Conservation (phyloP, 2,329 filamentous ascomycete species). For the Diaporthe nobilis region DNA sequence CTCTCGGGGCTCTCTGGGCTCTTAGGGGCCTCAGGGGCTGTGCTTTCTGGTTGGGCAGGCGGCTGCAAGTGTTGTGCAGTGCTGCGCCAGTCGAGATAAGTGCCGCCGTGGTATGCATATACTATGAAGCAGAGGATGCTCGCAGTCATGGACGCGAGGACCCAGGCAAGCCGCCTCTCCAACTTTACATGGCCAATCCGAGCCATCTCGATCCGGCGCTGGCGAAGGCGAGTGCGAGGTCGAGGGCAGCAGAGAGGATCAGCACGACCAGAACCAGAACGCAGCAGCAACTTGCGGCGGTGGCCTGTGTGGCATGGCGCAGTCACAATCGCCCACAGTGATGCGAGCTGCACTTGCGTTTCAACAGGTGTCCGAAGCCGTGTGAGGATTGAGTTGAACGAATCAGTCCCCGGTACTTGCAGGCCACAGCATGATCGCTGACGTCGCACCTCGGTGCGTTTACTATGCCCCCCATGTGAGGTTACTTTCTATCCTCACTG, state of each 20-base stretch:
- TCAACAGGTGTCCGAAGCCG: slow-evolving; percentile 8
- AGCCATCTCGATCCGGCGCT: slow-evolving; percentile 4
- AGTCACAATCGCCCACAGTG: neutral
- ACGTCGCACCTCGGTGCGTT: slow-evolving; percentile 24
- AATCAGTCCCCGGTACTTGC: slow-evolving; percentile 8
- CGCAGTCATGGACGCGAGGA: slow-evolving; percentile 16
- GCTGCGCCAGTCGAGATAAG: neutral
- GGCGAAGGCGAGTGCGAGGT: neutral
- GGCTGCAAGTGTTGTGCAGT: neutral
- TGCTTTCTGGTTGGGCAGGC: neutral
- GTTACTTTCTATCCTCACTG: slow-evolving; percentile 12
- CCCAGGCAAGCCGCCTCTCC: slow-evolving; percentile 27
- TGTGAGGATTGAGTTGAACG: neutral
- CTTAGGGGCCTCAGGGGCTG: neutral
- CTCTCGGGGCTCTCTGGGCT: neutral
- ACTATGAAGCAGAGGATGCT: slow-evolving; percentile 22
- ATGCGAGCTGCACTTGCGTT: neutral
- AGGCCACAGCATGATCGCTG: neutral
- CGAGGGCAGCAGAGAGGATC: neutral
- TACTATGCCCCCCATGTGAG: neutral
- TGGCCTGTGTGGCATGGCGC: slow-evolving; percentile 2
- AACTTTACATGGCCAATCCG: slow-evolving; percentile 12
- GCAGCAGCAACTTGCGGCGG: neutral
- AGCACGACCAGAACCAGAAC: neutral
- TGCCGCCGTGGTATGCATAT: slow-evolving; percentile 12